Evolutionary conservation across 2,329 filamentous ascomycete species (phyloP).

Genomic region (Fusarium neocosmosporiellum): DNA sequence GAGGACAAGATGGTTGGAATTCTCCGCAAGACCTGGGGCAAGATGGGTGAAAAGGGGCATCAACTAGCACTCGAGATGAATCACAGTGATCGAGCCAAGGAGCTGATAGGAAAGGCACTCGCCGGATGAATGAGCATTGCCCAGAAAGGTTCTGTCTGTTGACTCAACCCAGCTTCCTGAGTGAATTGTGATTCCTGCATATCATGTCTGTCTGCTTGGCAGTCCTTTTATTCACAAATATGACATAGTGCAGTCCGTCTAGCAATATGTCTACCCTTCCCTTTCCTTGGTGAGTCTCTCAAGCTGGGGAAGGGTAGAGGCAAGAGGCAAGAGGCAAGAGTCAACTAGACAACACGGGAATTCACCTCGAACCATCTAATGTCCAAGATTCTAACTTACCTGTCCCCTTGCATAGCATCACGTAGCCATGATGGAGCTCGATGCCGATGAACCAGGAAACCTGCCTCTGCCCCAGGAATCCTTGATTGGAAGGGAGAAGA

Average conservation of each 20-base stretch:
- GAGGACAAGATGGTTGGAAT: constrained; percentile 82
- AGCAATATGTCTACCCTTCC: not conserved
- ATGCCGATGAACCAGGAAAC: not conserved
- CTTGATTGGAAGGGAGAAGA: not conserved
- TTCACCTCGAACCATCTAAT: not conserved
- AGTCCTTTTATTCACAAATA: not conserved
- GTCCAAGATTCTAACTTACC: not conserved
- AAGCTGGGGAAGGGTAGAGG: not conserved
- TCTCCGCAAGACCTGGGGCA: constrained; percentile 78
- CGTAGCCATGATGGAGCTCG: constrained; percentile 4
- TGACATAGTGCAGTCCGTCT: not conserved
- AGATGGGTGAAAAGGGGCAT: constrained; percentile 74
- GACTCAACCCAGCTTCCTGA: not conserved
- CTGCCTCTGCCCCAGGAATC: constrained; percentile 8
- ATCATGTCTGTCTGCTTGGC: not conserved
- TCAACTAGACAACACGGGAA: not conserved
- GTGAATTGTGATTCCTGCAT: not conserved
- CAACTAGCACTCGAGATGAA: constrained; percentile 74
- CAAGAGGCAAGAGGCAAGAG: not conserved
- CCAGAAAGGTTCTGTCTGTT: not conserved
- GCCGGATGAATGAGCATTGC: constrained; percentile 28
- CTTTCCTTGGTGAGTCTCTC: not conserved
- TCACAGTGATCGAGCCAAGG: constrained; percentile 71
- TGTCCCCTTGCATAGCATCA: constrained; percentile 15
- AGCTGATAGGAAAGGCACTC: constrained; percentile 73